These are phyloP conservation scores for Rhodotorula sp. DNA, from an alignment of 1,284 basidiomycete species.

Conservation along the genomic window DNA sequence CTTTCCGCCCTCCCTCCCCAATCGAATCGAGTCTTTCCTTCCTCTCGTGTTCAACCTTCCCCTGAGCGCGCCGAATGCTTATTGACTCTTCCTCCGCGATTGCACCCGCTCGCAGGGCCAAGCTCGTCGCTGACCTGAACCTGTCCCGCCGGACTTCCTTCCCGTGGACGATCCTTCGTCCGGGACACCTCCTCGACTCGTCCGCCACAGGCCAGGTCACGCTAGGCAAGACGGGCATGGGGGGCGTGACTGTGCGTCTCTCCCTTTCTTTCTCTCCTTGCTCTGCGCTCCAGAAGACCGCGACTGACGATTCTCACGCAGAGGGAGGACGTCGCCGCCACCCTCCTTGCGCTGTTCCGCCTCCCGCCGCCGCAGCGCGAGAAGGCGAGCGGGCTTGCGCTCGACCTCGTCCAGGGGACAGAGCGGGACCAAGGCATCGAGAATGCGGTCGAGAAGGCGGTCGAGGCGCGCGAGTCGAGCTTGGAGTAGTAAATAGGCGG, in stretches of 20 bases:
- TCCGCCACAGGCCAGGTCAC: conserved; percentile 60
- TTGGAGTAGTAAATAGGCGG: conserved; percentile 8
- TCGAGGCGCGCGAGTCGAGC: conserved; percentile 60
- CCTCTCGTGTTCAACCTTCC: background rate
- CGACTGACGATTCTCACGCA: conserved; percentile 38
- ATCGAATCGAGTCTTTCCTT: too few relatives aligned
- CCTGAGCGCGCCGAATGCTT: background rate
- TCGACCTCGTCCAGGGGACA: conserved; percentile 67
- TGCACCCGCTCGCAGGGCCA: conserved; percentile 55
- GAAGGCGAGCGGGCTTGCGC: conserved; percentile 61
- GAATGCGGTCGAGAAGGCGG: conserved; percentile 57
- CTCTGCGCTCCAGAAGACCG: background rate
- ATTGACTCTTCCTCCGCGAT: background rate
- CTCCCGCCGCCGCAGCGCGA: conserved; percentile 53
- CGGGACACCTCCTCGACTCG: conserved; percentile 62
- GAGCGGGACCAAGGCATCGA: conserved; percentile 56
- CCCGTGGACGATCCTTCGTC: conserved; percentile 70
- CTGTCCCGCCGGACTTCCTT: conserved; percentile 63
- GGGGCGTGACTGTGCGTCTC: conserved; percentile 21
- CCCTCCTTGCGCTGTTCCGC: conserved; percentile 60
- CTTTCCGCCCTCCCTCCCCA: background rate
- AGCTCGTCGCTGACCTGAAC: conserved; percentile 70
- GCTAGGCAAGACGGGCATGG: conserved; percentile 59
- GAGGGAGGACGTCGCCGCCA: conserved; percentile 67
- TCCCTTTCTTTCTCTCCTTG: background rate